Conservation (phyloP, 805 yeast genomes). For the Ogataea henricii region DNA sequence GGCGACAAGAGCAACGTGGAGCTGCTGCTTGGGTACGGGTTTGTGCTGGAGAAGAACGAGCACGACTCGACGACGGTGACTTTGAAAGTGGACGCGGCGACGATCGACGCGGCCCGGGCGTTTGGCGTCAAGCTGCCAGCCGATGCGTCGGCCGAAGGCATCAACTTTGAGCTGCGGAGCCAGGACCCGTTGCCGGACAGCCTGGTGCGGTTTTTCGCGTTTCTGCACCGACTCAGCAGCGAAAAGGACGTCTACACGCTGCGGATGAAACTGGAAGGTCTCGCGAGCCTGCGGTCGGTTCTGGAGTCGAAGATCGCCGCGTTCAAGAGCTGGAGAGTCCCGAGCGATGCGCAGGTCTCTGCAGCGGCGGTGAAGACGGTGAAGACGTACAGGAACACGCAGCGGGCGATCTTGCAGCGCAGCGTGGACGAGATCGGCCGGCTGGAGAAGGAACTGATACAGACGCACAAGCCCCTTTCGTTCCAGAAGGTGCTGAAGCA, state of each 20-base stretch:
- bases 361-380: constrained; percentile 35
- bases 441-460: constrained; percentile 48
- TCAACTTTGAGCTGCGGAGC: constrained; percentile 42
- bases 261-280: constrained; percentile 63
- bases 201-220: constrained; percentile 55
- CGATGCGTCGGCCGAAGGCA: constrained; percentile 35
- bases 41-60: constrained; percentile 52
- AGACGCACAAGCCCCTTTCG: constrained; percentile 50
- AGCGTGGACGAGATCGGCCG: constrained; percentile 47
- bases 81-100: constrained; percentile 49
- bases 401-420: constrained; percentile 46
- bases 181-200: constrained; percentile 38
- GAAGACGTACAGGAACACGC: constrained; percentile 50
- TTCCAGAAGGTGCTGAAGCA: constrained; percentile 47
- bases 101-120: constrained; percentile 31
- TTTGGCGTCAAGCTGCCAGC: constrained; percentile 45
- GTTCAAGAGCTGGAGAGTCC: constrained; percentile 37
- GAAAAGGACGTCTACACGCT: constrained; percentile 47
- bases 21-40: constrained; percentile 77
- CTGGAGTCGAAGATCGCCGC: constrained; percentile 50
- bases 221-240: constrained; percentile 49
- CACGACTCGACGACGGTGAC: constrained; percentile 62
- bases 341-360: constrained; percentile 24
- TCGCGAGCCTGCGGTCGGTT: constrained; percentile 53
- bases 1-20: constrained; percentile 72